These are phyloP conservation scores for Tylopilus rubrobrunneus DNA, from an alignment of 768 basidiomycete genomes.

Conservation along the genomic window DNA sequence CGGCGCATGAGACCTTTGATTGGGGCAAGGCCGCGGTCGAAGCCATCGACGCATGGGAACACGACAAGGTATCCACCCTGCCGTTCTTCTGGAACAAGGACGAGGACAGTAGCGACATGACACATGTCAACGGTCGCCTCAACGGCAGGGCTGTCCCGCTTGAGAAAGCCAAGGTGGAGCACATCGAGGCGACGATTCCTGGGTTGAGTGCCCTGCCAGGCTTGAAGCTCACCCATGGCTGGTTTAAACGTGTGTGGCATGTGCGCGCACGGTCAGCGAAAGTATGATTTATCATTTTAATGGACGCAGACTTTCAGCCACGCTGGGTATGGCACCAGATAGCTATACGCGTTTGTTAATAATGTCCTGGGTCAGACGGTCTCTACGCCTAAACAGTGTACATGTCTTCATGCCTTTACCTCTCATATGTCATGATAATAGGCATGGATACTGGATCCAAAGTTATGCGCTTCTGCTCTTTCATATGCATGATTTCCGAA, in stretches of 20 bases:
- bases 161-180: conserved; percentile 16
- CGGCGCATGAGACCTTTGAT: conserved; percentile 58
- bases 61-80: conserved; percentile 25
- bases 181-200: conserved; percentile 18
- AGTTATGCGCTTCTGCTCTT: conserved; percentile 5
- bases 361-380: background rate
- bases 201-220: conserved; percentile 20
- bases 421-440: conserved; percentile 2
- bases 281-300: conserved; percentile 16
- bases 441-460: background rate
- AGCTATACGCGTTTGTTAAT: background rate
- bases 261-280: conserved; percentile 23
- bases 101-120: conserved; percentile 32
- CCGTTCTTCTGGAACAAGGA: conserved; percentile 51
- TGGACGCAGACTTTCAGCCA: background rate
- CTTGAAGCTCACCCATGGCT: conserved; percentile 23
- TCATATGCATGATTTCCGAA: background rate
- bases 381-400: conserved; percentile 1
- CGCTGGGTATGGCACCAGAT: conserved; percentile 13
- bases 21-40: conserved; percentile 73
- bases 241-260: conserved; percentile 35
- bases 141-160: background rate
- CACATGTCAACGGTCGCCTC: conserved; percentile 5
- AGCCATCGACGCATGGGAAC: conserved; percentile 61
- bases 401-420: background rate